A percentile compares a stretch with the other conserved stretches of the same genome.
Evolutionary conservation across 306 rosid genomes (phyloP).

Genomic region (Ziziphus jujuba): DNA sequence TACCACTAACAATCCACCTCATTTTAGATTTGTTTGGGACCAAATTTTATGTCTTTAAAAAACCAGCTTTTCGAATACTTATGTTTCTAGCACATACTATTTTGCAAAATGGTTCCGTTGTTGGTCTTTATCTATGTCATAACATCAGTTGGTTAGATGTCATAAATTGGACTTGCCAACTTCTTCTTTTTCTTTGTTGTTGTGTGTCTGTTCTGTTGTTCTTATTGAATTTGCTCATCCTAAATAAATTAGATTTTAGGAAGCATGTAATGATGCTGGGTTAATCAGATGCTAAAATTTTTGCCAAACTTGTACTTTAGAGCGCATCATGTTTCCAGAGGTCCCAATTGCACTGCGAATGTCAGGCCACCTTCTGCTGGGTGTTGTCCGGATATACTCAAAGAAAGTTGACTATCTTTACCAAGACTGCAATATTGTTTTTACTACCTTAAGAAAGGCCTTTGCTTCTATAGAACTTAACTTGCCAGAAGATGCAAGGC

Average conservation of each 20-base stretch:
- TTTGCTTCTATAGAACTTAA: conserved; percentile 46
- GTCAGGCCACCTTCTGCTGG: conserved; percentile 82
- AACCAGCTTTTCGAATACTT: too few relatives aligned
- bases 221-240: background rate
- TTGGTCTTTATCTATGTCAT: too few relatives aligned
- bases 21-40: too few relatives aligned
- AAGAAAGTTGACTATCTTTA: conserved; percentile 75
- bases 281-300: background rate
- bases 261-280: background rate
- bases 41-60: too few relatives aligned
- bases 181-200: background rate
- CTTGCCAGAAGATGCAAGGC: conserved; percentile 64
- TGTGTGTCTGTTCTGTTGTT: background rate
- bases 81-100: too few relatives aligned
- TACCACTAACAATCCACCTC: too few relatives aligned
- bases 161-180: too few relatives aligned
- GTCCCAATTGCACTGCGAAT: conserved; percentile 85
- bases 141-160: too few relatives aligned
- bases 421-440: conserved; percentile 54
- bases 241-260: background rate
- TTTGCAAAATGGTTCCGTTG: too few relatives aligned
- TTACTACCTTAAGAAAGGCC: conserved; percentile 47
- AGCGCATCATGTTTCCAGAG: conserved; percentile 80
- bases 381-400: conserved; percentile 85
- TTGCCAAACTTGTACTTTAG: conserved; percentile 35